Base-by-base conservation (phyloP, 2,329 filamentous ascomycete species). In the Penicillium thymicola region DNA sequence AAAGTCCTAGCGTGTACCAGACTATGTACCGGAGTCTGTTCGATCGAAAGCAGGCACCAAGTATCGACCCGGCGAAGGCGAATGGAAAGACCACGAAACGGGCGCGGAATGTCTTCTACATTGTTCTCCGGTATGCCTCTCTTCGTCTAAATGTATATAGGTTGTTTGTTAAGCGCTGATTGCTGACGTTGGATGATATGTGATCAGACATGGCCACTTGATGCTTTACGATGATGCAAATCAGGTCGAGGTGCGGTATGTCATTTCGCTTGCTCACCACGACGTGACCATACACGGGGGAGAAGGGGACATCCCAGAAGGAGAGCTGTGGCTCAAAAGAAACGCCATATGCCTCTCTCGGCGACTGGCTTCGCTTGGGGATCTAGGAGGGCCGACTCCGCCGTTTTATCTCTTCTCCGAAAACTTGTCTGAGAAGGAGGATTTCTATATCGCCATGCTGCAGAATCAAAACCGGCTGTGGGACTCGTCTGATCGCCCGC, bases 181-280 rank as follows among this genome's bases (percentile, higher is more conserved):
- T 50, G 49, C 59, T 64, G 55, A 68, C 65, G 47, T 62, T 56
- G 38, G 42, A 38, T 37, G 13, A 11, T 21, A 32, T 54, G 13
- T 46, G 13, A 10, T 54, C 40, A 92, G 92, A 70, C 92, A 97
- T 74, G 92, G 93, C 37, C 92, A 97, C 71, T 78, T 99, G 49
- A 97, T 99, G 90, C 85, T 99, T 10, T 99, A 97, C 74, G 94
- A 99, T 71, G 92, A 97, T 69, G 87, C 91, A 51, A 91, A 96
- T 65, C 92, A 97, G 74, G 82, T 97, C 65, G 94, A 99, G 75
- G 94, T 99, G 16, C 89, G 93, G 61, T 92, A 97, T 76, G 94
- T 99, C 53, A 90, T 99, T 55, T 96, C 92, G 0, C 82, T 99
- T 10, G 89, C 90, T 34, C 89, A 96, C 67, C 91, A 97, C 75